These are phyloP conservation scores for Leccinum longicurvipes DNA, from an alignment of 768 basidiomycete genomes.

Conservation along the genomic window DNA sequence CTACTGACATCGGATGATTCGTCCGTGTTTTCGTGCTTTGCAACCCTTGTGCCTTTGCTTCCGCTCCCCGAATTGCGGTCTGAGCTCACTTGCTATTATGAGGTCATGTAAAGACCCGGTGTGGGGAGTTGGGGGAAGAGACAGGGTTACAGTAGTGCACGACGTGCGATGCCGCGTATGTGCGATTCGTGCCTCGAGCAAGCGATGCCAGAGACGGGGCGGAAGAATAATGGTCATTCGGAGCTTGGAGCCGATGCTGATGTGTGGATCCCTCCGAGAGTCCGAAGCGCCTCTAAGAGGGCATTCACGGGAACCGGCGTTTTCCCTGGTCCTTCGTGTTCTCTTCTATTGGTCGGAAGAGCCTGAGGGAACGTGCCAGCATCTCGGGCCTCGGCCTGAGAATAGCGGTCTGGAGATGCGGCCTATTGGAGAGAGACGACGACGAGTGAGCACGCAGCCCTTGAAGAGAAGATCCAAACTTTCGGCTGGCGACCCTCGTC, in stretches of 20 bases:
- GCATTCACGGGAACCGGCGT: neutral
- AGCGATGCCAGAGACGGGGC: neutral
- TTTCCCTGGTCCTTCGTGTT: neutral
- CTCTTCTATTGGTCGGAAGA: neutral
- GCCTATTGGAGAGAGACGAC: neutral
- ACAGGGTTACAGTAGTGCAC: neutral
- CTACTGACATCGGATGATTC: neutral
- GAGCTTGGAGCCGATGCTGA: neutral
- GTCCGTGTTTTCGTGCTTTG: neutral
- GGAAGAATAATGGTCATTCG: neutral
- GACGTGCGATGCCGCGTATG: neutral
- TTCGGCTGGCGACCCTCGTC: neutral
- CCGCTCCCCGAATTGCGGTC: neutral
- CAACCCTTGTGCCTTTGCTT: neutral
- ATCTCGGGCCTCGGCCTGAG: neutral
- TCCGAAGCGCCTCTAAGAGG: neutral
- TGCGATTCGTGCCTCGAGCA: no score
- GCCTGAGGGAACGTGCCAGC: neutral
- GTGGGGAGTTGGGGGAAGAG: neutral
- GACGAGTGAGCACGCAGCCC: no score
- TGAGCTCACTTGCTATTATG: neutral
- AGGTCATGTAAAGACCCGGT: neutral
- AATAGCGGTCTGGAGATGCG: neutral
- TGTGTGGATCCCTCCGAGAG: conserved; percentile 1
- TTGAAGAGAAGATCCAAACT: neutral